Evolutionary conservation across 1,284 basidiomycete genomes (phyloP), one percentile per base, ranked within the genome.

Genomic region (Anthracocystis walkeri): DNA sequence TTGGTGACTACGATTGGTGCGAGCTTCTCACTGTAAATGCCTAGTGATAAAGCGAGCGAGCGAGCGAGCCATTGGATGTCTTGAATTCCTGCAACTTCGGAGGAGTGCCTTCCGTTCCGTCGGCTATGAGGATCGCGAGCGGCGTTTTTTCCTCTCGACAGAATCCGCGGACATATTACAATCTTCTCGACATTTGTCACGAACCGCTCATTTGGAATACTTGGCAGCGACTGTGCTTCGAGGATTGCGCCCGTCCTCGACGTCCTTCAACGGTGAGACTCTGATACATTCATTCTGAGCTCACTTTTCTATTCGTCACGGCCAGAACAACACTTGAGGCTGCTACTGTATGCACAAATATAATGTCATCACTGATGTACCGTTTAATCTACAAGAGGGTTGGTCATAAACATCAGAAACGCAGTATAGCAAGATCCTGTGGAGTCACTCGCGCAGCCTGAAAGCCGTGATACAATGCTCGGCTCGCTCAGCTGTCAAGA

Each of bases 381-480:
- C 46, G 44, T 56, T 27, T 71, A 71, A 33, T 61, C 55, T 71
- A 71, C 68, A 71, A 27, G 49, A 25, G 41, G 54, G 42, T 25
- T 38, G 42, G 55, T 61, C 46, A 20, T 61, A 58, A 42, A 45
- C 54, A 65, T 62, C 68, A 65, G 25, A 40, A 38, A 65, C 58
- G 50, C 38, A 51, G 14, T 18, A 29, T 40, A 49, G 55, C 62
- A 55, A 61, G 20, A 46, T 49, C 40, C 38, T 11, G 20, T 31
- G 14, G n/a, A 25, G 45, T 23, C 41, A 23, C 41, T 23, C 41
- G 6, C 21, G 33, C 44, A 58, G 40, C 21, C 12, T 11, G 29
- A 12, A 10, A 49, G 29, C 48, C 48, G 12, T 31, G 4, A 49
- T 50, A 35, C 40, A 41, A 65, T 59, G 63, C 63, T 59, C 52